These are phyloP conservation scores for Debaryomyces prosopidis DNA, from an alignment of 805 yeast species.

Conservation along the genomic window DNA sequence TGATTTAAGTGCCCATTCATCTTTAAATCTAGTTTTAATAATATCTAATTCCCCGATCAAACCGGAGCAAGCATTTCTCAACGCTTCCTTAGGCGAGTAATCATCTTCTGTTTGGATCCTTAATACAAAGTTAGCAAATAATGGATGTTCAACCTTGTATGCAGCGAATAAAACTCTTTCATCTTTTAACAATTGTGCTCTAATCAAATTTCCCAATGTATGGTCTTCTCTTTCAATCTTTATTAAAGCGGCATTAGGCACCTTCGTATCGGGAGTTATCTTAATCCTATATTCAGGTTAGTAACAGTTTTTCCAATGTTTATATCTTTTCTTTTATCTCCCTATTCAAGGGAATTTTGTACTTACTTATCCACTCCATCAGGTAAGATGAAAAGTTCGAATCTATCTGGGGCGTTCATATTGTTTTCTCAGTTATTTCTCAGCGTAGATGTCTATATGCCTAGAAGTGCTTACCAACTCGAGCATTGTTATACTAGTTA, in stretches of 20 bases:
- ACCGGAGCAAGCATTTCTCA: constrained; percentile 84
- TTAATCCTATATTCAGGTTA: constrained; percentile 49
- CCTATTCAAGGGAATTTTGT: neutral
- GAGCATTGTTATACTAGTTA: too few relatives aligned
- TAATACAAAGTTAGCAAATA: constrained; percentile 92
- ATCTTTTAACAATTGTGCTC: constrained; percentile 85
- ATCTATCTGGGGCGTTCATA: constrained; percentile 99
- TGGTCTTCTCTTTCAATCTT: constrained; percentile 97
- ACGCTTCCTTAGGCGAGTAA: constrained; percentile 86
- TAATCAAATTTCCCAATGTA: constrained; percentile 86
- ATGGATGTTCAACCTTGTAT: constrained; percentile 96
- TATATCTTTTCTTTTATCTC: neutral
- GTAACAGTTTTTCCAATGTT: neutral
- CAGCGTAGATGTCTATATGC: neutral
- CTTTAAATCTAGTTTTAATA: constrained; percentile 74
- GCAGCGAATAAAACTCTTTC: constrained; percentile 93
- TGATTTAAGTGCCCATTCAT: constrained; percentile 91
- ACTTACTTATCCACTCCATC: constrained; percentile 93
- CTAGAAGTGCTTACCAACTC: neutral
- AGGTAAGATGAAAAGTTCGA: constrained; percentile 93
- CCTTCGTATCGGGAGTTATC: constrained; percentile 90
- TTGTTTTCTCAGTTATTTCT: constrained; percentile 1
- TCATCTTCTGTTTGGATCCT: constrained; percentile 96
- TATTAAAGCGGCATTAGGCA: constrained; percentile 90
- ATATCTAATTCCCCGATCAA: constrained; percentile 77